Conservation (phyloP, 176 grass and related monocot species). For the Cymbopogon citratus region DNA sequence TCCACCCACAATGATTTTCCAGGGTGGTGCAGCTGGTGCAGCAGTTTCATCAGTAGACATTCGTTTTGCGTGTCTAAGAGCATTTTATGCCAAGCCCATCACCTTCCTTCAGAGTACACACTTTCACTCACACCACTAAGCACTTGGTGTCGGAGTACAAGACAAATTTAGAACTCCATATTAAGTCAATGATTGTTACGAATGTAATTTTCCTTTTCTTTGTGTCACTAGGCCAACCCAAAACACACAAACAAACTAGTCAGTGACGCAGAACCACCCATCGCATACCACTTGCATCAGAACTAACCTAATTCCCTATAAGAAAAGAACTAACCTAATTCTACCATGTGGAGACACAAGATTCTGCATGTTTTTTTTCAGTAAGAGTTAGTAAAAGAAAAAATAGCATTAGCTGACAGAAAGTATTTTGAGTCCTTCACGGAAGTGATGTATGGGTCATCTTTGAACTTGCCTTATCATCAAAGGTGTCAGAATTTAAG, state of each 20-base stretch:
- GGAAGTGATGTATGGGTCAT: background rate
- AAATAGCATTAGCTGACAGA: background rate
- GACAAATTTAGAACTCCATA: background rate
- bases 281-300: background rate
- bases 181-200: background rate
- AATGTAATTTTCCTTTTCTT: background rate
- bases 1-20: too few species aligned
- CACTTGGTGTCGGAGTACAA: background rate
- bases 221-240: background rate
- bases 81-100: too few species aligned
- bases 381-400: background rate
- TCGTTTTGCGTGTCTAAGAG: too few species aligned
- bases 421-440: background rate
- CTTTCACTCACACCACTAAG: too few species aligned
- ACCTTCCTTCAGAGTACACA: too few species aligned
- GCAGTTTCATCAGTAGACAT: too few species aligned
- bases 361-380: background rate
- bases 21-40: too few species aligned
- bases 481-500: constrained; percentile 76
- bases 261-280: background rate
- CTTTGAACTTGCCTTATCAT: constrained; percentile 77
- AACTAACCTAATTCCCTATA: too few species aligned
- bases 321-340: background rate
- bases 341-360: background rate
- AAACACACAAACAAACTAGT: background rate